Evolutionary conservation across 768 basidiomycete species (phyloP).

Genomic region (Rhizopogon roseolus): DNA sequence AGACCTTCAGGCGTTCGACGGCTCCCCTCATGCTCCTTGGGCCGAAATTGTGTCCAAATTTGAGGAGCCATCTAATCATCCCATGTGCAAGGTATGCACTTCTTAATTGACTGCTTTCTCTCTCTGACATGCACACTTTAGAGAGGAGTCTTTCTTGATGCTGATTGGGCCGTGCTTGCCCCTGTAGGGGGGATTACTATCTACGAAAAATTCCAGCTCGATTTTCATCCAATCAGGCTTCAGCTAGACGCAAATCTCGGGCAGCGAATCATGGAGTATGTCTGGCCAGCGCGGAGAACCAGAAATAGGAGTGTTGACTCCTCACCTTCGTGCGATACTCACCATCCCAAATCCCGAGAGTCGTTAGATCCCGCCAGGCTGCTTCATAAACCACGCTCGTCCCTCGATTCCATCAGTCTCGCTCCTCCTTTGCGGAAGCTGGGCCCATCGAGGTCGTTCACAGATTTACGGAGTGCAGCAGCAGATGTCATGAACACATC

Average conservation of each 20-base stretch:
- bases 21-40: slow-evolving; percentile 76
- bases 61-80: slow-evolving; percentile 64
- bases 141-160: slow-evolving; percentile 69
- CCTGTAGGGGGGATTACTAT: slow-evolving; percentile 93
- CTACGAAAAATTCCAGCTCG: slow-evolving; percentile 75
- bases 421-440: slow-evolving; percentile 45
- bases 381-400: slow-evolving; percentile 25
- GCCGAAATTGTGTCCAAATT: slow-evolving; percentile 84
- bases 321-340: slow-evolving; percentile 9
- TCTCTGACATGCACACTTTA: slow-evolving; percentile 22
- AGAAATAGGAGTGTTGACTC: slow-evolving; percentile 12
- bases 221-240: slow-evolving; percentile 80
- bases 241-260: slow-evolving; percentile 85
- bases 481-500: slow-evolving; percentile 25
- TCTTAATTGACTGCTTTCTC: neutral
- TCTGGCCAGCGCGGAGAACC: slow-evolving; percentile 66
- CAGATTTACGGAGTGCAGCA: slow-evolving; percentile 52
- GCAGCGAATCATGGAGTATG: slow-evolving; percentile 78
- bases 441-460: slow-evolving; percentile 64
- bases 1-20: slow-evolving; percentile 83
- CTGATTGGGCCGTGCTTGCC: slow-evolving; percentile 79
- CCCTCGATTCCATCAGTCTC: slow-evolving; percentile 29
- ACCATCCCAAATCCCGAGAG: slow-evolving; percentile 29
- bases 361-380: slow-evolving; percentile 50
- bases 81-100: slow-evolving; percentile 58